phyloP scores from a whole-genome alignment of 345 rosid species.

The Tarenaya hassleriana region DNA sequence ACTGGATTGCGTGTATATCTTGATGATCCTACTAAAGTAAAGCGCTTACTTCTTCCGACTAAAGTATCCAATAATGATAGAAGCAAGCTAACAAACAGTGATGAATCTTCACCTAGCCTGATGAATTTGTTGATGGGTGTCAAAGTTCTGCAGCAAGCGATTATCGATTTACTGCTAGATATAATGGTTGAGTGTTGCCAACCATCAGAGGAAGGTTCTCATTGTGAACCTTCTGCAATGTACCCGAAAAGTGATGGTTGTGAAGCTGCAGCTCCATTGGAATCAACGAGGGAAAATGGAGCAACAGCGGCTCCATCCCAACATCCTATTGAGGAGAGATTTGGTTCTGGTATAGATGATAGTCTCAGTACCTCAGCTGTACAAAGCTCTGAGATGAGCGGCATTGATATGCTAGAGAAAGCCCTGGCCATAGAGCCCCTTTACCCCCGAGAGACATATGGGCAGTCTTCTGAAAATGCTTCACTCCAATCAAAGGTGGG shows the following conservation, averaged over 20 bases:
- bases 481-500: constrained; percentile 69
- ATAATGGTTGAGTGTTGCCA: constrained; percentile 99
- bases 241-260: constrained; percentile 31
- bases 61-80: constrained; percentile 78
- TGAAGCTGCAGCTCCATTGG: constrained; percentile 19
- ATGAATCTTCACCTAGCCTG: constrained; percentile 93
- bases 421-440: constrained; percentile 54
- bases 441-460: constrained; percentile 53
- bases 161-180: constrained; percentile 91
- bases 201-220: constrained; percentile 69
- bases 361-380: constrained; percentile 55
- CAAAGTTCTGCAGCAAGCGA: constrained; percentile 98
- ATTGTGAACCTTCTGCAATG: constrained; percentile 21
- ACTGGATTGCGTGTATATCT: constrained; percentile 90
- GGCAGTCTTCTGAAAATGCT: constrained; percentile 42
- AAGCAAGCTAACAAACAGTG: constrained; percentile 55
- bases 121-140: constrained; percentile 99
- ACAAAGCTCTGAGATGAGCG: constrained; percentile 60
- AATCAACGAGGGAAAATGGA: constrained; percentile 59
- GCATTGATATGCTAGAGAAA: constrained; percentile 40
- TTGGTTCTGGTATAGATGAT: constrained; percentile 69
- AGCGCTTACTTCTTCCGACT: constrained; percentile 94
- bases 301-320: constrained; percentile 49
- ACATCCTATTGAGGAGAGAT: constrained; percentile 58
- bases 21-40: constrained; percentile 97